These are phyloP conservation scores for Bacidia gigantensis DNA, from an alignment of 495 filamentous ascomycete species.

Conservation along the genomic window DNA sequence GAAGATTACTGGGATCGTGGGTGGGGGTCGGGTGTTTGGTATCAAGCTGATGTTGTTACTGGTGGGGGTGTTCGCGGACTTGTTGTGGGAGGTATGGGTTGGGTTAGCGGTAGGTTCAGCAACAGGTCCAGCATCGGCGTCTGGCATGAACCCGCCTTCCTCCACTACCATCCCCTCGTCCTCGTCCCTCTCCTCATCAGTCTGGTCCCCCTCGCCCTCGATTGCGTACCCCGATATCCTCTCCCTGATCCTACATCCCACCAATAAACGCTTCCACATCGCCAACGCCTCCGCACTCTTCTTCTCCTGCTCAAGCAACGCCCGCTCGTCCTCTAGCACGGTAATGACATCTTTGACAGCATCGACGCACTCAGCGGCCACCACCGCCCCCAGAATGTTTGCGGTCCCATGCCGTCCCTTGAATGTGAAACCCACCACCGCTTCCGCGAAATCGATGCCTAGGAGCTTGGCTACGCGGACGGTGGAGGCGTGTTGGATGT, in stretches of 20 bases:
- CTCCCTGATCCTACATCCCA: slow-evolving; percentile 63
- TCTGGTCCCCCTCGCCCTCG: slow-evolving; percentile 31
- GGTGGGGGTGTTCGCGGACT: background rate
- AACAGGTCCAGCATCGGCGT: background rate
- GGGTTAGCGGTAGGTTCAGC: slow-evolving; percentile 11
- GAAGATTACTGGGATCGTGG: no score
- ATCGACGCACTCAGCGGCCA: slow-evolving; percentile 55
- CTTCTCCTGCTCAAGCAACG: slow-evolving; percentile 40
- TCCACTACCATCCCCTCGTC: slow-evolving; percentile 14
- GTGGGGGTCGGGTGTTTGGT: no score
- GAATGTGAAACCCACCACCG: slow-evolving; percentile 83
- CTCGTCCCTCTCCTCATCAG: slow-evolving; percentile 14
- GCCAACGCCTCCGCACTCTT: slow-evolving; percentile 44
- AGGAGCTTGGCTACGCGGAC: slow-evolving; percentile 59
- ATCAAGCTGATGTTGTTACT: no score
- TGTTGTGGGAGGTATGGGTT: background rate
- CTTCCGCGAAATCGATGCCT: slow-evolving; percentile 75
- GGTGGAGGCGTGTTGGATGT: slow-evolving; percentile 55
- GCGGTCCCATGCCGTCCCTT: slow-evolving; percentile 70
- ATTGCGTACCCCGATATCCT: slow-evolving; percentile 51
- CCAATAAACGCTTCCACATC: slow-evolving; percentile 64
- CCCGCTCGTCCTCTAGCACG: slow-evolving; percentile 47
- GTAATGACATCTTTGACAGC: slow-evolving; percentile 54
- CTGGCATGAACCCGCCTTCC: slow-evolving; percentile 18
- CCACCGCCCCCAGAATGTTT: slow-evolving; percentile 58